Evolutionary conservation across 2,329 filamentous ascomycete species (phyloP), one percentile per base, ranked within the genome.

Genomic region (Stachybotrys elegans): DNA sequence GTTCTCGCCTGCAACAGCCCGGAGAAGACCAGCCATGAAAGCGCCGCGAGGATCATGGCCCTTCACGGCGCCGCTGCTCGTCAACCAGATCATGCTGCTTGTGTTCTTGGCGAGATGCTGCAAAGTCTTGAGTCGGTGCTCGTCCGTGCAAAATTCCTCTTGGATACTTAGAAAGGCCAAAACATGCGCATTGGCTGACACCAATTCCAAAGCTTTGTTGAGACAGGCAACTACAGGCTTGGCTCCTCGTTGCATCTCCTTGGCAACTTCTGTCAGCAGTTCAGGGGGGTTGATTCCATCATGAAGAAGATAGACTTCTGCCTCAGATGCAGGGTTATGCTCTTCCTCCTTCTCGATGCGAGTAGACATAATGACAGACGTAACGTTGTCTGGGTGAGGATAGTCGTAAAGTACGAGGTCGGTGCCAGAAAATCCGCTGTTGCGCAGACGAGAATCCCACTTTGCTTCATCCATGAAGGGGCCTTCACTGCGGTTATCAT

Each of bases 1-100:
- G 16, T 60, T 58, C 42, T 62, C 58, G 3, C 50, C 54, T 13
- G 34, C 43, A 12, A 62, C 29, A 1, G 50, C 47, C 1, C 57
- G 52, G 1, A 60, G 45, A 4, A 62, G 45, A 9, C 59, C 59
- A 6, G 47, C 9, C 5, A 55, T 48, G 4, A 62, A 32, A 11
- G 49, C 52, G 4, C 38, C 51, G 12, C 51, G 44, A 5, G 58
- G 51, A 35, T 55, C 52, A 3, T 38, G 45, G 8, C 55, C 57
- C 20, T 53, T 52, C 6, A 50, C 40, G 1, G 51, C 42, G 6
- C 54, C 57, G n/a, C 44, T 44, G 9, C 35, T 44, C 3, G 54
- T 58, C 6, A 57, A 8, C 16, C 39, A 48, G 0, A 50, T 29
- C 44, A 54, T 29, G 27, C 43, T 57, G 2, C 22, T 29, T 1